Evolutionary conservation across 2,329 filamentous ascomycete genomes (phyloP).

Genomic region (Paraphoma sp.): DNA sequence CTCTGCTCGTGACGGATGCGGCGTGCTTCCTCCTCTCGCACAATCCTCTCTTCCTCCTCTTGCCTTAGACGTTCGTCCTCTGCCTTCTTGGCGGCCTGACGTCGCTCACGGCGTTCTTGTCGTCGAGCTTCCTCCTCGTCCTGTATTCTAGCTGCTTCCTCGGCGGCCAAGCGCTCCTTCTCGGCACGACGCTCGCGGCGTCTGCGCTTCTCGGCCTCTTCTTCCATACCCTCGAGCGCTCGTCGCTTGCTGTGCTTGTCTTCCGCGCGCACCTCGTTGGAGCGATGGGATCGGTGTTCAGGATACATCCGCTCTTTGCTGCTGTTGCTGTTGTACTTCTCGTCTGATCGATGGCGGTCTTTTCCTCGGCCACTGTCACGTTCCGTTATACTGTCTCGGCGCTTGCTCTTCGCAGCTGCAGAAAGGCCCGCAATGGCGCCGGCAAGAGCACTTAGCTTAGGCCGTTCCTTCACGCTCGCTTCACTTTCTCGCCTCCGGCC

Average conservation of each 20-base stretch:
- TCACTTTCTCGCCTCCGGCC: constrained; percentile 41
- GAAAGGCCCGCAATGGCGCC: constrained; percentile 28
- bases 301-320: constrained; percentile 36
- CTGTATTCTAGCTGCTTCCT: constrained; percentile 29
- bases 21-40: constrained; percentile 35
- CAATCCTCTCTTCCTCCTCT: constrained; percentile 26
- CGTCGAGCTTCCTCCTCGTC: constrained; percentile 32
- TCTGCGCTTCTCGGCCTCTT: constrained; percentile 32
- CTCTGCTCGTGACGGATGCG: constrained; percentile 36
- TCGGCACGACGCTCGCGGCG: constrained; percentile 38
- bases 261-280: constrained; percentile 33
- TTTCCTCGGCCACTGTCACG: constrained; percentile 30
- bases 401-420: constrained; percentile 30
- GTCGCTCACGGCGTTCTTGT: constrained; percentile 37
- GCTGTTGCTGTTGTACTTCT: constrained; percentile 31
- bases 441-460: constrained; percentile 20
- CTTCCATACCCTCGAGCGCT: constrained; percentile 30
- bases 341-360: constrained; percentile 24
- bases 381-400: constrained; percentile 43
- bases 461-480: constrained; percentile 34
- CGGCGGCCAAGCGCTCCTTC: constrained; percentile 32
- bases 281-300: constrained; percentile 34
- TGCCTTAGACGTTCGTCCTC: constrained; percentile 26
- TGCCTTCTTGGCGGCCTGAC: constrained; percentile 30
- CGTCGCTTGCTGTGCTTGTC: constrained; percentile 40